A percentile compares a stretch with the other conserved stretches of the same genome.
Evolutionary conservation across 2,329 filamentous ascomycete species (phyloP).

Genomic region (Aureobasidium namibiae): DNA sequence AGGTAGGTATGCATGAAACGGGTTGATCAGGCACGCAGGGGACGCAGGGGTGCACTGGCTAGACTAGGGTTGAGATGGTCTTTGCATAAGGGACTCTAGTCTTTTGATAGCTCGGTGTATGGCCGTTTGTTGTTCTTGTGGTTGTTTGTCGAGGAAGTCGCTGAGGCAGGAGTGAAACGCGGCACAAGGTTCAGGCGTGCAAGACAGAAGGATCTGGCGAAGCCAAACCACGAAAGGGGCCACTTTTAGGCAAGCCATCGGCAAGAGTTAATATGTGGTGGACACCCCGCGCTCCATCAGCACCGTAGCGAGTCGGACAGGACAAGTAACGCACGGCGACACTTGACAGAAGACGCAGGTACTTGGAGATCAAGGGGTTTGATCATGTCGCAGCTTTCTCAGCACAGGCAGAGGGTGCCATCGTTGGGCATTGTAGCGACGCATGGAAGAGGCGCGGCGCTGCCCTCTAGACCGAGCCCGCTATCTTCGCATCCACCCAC

Average conservation of each 20-base stretch:
- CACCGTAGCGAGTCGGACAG: background rate
- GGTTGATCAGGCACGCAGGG: background rate
- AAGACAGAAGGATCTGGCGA: background rate
- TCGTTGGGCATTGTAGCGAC: background rate
- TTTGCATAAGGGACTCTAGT: background rate
- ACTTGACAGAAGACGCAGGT: background rate
- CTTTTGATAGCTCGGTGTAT: background rate
- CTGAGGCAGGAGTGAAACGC: background rate
- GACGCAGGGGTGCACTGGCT: background rate
- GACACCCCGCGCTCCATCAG: background rate
- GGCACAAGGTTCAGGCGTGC: background rate
- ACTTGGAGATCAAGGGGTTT: background rate
- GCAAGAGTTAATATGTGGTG: constrained; percentile 2
- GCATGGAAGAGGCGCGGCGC: background rate
- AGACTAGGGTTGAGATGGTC: background rate
- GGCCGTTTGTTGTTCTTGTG: background rate
- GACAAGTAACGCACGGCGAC: background rate
- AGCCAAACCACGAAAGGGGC: constrained; percentile 6
- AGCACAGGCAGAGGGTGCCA: background rate
- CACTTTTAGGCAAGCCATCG: background rate
- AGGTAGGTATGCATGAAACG: constrained; percentile 2
- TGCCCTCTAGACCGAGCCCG: constrained; percentile 1
- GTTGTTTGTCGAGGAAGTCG: background rate
- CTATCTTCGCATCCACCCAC: constrained; percentile 9
- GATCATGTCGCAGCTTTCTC: constrained; percentile 6